phyloP scores from a whole-genome alignment of 192 early-diverging fungal species.

The Coemansia sp. region DNA sequence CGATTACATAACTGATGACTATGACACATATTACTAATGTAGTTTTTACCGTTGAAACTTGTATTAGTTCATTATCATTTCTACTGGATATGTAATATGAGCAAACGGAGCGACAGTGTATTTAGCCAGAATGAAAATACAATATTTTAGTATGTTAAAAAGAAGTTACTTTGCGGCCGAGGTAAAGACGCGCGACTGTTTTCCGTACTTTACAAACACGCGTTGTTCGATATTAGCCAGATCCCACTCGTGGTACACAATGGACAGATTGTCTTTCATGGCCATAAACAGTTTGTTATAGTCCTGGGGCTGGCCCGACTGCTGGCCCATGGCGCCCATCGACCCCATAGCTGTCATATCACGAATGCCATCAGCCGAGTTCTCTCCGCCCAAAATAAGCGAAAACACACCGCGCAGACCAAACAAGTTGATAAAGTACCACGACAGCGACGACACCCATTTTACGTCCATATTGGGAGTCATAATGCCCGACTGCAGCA shows the following conservation, averaged over 20 bases:
- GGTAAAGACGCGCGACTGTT: constrained; percentile 45
- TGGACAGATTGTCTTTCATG: constrained; percentile 83
- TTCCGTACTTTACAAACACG: constrained; percentile 75
- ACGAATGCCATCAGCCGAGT: constrained; percentile 78
- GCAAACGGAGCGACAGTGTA: too few species aligned
- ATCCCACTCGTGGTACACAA: constrained; percentile 80
- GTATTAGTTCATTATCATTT: not conserved
- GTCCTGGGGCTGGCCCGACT: constrained; percentile 79
- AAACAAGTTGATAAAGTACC: constrained; percentile 99
- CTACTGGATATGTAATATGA: not conserved
- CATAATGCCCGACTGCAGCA: constrained; percentile 95
- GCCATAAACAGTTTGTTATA: constrained; percentile 82
- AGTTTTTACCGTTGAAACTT: too few species aligned
- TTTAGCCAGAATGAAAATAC: not conserved
- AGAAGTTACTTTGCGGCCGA: constrained; percentile 27
- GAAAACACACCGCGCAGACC: constrained; percentile 89
- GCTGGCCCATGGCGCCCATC: constrained; percentile 73
- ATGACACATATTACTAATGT: not conserved
- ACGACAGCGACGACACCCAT: constrained; percentile 96
- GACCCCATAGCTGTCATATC: constrained; percentile 92
- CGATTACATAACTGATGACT: not conserved
- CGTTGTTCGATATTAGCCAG: constrained; percentile 78
- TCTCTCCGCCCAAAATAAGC: constrained; percentile 87
- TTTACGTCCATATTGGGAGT: constrained; percentile 96
- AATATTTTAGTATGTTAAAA: not conserved